Percentiles rank a stretch among this genome's conserved stretches.
Evolutionary conservation across 2,329 filamentous ascomycete species (phyloP).

Genomic region (Aspergillus uvarum): DNA sequence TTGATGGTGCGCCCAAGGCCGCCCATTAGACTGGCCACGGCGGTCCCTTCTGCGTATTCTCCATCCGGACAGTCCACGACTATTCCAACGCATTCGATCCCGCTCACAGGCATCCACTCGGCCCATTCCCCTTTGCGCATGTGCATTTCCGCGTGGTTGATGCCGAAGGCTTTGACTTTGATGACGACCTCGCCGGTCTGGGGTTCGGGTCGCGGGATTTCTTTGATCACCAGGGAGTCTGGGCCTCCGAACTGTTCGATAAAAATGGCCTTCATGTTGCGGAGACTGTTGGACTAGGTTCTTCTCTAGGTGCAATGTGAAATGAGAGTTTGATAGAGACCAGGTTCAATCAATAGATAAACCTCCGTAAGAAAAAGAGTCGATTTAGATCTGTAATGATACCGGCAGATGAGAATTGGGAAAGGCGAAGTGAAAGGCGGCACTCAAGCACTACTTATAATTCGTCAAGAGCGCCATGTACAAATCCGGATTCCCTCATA

Average conservation of each 20-base stretch:
- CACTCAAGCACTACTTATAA: no score
- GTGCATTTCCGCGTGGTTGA: conserved; percentile 14
- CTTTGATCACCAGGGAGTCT: conserved; percentile 3
- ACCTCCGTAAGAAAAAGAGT: no score
- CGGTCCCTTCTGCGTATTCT: conserved; percentile 33
- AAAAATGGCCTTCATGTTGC: conserved; percentile 8
- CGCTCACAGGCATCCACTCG: conserved; percentile 13
- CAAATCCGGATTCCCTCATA: neutral
- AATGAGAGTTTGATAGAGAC: no score
- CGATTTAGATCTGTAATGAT: no score
- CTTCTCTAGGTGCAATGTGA: no score
- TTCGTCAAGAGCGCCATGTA: no score
- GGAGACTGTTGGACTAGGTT: no score
- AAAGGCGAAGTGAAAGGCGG: no score
- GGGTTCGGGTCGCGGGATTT: conserved; percentile 3
- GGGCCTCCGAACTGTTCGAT: conserved; percentile 7
- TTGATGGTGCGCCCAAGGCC: conserved; percentile 42
- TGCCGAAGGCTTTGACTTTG: conserved; percentile 8
- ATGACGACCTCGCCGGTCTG: conserved; percentile 2
- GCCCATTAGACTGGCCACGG: conserved; percentile 45
- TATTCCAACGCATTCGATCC: conserved; percentile 41
- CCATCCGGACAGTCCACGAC: conserved; percentile 38
- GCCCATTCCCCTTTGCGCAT: conserved; percentile 14
- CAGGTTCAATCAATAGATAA: no score
- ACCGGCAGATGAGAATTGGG: no score